These are phyloP conservation scores for Lepidium didymum DNA, from an alignment of 345 rosid species.

Conservation along the genomic window DNA sequence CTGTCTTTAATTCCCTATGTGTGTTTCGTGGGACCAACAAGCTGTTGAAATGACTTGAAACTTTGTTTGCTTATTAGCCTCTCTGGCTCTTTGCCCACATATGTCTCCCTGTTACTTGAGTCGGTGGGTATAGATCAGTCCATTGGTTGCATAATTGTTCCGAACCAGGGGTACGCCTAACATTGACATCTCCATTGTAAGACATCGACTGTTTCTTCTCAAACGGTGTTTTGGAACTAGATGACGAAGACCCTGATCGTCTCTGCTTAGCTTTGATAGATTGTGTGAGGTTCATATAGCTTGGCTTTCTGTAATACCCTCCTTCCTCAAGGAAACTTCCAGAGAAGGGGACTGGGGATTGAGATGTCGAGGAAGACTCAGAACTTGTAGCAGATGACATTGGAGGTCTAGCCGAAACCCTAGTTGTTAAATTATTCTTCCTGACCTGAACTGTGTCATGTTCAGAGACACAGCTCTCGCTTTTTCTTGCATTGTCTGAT, in stretches of 20 bases:
- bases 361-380: conserved; percentile 52
- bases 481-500: conserved; percentile 25
- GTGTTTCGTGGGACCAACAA: conserved; percentile 24
- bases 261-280: conserved; percentile 76
- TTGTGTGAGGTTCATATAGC: conserved; percentile 73
- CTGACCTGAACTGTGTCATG: conserved; percentile 48
- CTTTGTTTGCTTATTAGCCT: conserved; percentile 9
- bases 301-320: conserved; percentile 44
- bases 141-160: conserved; percentile 31
- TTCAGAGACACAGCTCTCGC: conserved; percentile 33
- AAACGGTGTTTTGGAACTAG: conserved; percentile 29
- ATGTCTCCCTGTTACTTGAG: conserved; percentile 32
- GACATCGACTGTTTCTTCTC: conserved; percentile 40
- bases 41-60: conserved; percentile 22
- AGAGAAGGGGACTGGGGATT: conserved; percentile 40
- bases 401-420: conserved; percentile 41
- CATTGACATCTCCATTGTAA: conserved; percentile 42
- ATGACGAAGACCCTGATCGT: conserved; percentile 26
- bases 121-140: conserved; percentile 53
- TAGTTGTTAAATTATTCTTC: conserved; percentile 53
- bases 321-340: conserved; percentile 41
- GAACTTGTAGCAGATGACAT: conserved; percentile 52
- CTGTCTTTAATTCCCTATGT: background rate
- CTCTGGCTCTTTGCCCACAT: conserved; percentile 32
- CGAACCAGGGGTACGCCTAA: conserved; percentile 44